Evolutionary conservation across 2,329 filamentous ascomycete species (phyloP).

Genomic region (Trichoderma arundinaceum): DNA sequence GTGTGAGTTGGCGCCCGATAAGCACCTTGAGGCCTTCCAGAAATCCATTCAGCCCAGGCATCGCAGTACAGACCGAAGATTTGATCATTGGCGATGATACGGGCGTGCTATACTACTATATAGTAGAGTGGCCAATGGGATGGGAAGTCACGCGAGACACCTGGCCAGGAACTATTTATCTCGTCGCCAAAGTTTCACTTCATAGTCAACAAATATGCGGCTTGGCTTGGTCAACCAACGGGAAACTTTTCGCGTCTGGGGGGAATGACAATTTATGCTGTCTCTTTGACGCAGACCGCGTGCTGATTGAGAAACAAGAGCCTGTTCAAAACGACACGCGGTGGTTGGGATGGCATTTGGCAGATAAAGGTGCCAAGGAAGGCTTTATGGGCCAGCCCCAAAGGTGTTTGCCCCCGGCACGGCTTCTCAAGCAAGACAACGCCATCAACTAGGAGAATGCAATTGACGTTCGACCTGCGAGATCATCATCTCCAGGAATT

Average conservation of each 20-base stretch:
- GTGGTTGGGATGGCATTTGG: slow-evolving; percentile 17
- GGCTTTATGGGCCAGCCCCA: not conserved
- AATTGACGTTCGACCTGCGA: slow-evolving; percentile 41
- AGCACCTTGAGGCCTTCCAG: slow-evolving; percentile 58
- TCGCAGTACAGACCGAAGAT: slow-evolving; percentile 74
- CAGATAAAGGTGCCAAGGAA: not conserved
- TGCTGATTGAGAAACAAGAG: slow-evolving; percentile 48
- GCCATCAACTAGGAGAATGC: slow-evolving; percentile 28
- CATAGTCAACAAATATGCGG: slow-evolving; percentile 93
- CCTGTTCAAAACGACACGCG: not conserved
- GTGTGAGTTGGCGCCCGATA: slow-evolving; percentile 78
- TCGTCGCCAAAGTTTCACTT: slow-evolving; percentile 76
- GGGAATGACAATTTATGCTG: slow-evolving; percentile 92
- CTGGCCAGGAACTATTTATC: slow-evolving; percentile 78
- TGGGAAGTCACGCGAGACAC: slow-evolving; percentile 67
- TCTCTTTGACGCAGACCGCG: slow-evolving; percentile 72
- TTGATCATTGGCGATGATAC: slow-evolving; percentile 84
- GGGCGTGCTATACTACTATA: slow-evolving; percentile 86
- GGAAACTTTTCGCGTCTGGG: slow-evolving; percentile 79
- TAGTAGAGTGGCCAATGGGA: slow-evolving; percentile 78
- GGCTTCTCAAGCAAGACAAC: not conserved
- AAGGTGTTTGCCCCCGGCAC: not conserved
- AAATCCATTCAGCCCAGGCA: slow-evolving; percentile 53
- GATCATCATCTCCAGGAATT: slow-evolving; percentile 45
- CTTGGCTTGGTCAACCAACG: slow-evolving; percentile 82